phyloP scores from a whole-genome alignment of 2,329 filamentous ascomycete genomes.

The Fusarium sp. region DNA sequence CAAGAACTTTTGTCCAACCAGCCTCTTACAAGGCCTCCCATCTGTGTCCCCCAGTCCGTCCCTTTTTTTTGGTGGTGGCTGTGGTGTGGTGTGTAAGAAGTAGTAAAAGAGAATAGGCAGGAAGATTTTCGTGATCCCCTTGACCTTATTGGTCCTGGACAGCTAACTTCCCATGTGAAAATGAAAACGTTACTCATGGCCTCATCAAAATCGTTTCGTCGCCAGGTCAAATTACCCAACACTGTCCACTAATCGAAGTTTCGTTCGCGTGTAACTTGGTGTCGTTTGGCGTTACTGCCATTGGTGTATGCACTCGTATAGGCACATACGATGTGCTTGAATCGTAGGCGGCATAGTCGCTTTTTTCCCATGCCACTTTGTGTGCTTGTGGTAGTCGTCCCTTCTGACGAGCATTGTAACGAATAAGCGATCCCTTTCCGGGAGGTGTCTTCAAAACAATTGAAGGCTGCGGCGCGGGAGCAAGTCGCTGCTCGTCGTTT shows the following conservation, averaged over 20 bases:
- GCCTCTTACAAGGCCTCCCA: slow-evolving; percentile 20
- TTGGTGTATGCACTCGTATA: slow-evolving; percentile 47
- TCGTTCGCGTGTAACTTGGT: slow-evolving; percentile 42
- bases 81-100: slow-evolving; percentile 34
- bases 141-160: slow-evolving; percentile 36
- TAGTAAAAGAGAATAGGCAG: slow-evolving; percentile 27
- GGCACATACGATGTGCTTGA: slow-evolving; percentile 55
- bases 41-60: slow-evolving; percentile 29
- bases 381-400: slow-evolving; percentile 51
- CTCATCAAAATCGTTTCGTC: slow-evolving; percentile 48
- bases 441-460: slow-evolving; percentile 60
- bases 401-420: slow-evolving; percentile 61
- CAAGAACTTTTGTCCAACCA: slow-evolving; percentile 45
- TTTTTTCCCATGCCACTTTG: slow-evolving; percentile 51
- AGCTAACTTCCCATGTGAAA: slow-evolving; percentile 35
- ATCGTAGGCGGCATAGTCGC: slow-evolving; percentile 53
- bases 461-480: slow-evolving; percentile 59
- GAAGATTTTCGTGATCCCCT: slow-evolving; percentile 30
- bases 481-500: slow-evolving; percentile 80
- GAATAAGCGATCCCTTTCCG: slow-evolving; percentile 59
- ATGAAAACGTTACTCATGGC: slow-evolving; percentile 47
- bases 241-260: slow-evolving; percentile 41
- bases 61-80: slow-evolving; percentile 39
- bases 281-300: slow-evolving; percentile 41
- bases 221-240: slow-evolving; percentile 43